phyloP scores from a whole-genome alignment of 805 yeast genomes.

The Sungouiozyma ichnusensis region DNA sequence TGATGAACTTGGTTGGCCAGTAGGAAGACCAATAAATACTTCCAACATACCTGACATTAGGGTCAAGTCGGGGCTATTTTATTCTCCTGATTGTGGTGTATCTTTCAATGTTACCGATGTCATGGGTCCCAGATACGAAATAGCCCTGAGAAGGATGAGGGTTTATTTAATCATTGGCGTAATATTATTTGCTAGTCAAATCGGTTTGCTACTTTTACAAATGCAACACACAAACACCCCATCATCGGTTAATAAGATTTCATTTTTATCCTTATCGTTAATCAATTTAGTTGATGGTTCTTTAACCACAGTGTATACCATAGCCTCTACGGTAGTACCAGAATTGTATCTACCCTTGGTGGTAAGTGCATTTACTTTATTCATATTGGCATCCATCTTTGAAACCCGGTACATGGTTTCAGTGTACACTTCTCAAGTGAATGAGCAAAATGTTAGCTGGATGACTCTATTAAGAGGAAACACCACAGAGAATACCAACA shows the following conservation, averaged over 20 bases:
- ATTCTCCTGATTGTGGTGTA: constrained; percentile 86
- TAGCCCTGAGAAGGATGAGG: constrained; percentile 30
- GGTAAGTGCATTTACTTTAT: constrained; percentile 58
- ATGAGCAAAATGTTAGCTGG: constrained; percentile 57
- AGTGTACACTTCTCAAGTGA: constrained; percentile 59
- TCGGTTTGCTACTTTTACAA: constrained; percentile 52
- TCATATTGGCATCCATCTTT: constrained; percentile 60
- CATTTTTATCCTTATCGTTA: constrained; percentile 56
- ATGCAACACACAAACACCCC: constrained; percentile 69
- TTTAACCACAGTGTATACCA: constrained; percentile 48
- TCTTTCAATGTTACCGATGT: constrained; percentile 32
- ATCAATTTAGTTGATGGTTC: constrained; percentile 63
- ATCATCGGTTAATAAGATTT: constrained; percentile 62
- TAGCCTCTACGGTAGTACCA: constrained; percentile 44
- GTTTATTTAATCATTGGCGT: constrained; percentile 35
- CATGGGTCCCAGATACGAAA: constrained; percentile 50
- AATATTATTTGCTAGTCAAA: constrained; percentile 39
- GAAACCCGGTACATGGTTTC: constrained; percentile 64
- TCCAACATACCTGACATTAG: constrained; percentile 43
- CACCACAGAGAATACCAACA: constrained; percentile 11
- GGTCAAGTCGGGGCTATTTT: constrained; percentile 48
- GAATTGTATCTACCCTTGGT: constrained; percentile 57
- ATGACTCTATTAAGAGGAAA: constrained; percentile 55
- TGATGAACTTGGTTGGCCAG: constrained; percentile 57
- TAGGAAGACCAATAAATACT: constrained; percentile 63